Base-by-base conservation (phyloP, 352 stramenopile species). In the Blastocystis sp. region DNA sequence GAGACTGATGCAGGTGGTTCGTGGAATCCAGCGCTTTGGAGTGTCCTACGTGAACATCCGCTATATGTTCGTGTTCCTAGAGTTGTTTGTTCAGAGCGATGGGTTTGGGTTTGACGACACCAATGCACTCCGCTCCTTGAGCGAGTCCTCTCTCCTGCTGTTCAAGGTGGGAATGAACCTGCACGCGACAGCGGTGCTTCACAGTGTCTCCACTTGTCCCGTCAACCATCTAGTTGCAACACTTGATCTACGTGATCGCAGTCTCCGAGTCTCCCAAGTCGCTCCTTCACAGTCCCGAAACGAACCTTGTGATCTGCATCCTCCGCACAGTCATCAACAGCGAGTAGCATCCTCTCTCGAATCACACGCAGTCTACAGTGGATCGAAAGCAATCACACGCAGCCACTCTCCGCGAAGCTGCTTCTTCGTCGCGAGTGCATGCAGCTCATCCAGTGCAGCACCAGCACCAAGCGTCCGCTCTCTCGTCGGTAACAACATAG, bases 381-480 rank as follows among this genome's bases (percentile, higher is more conserved):
- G 67, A 78, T 78, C 44, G 67, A 78, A n/a, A 4, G 16, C 16
- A 24, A 38, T 42, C 57, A 42, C 27, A 8, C 18, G 24, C 27
- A 56, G 18, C 36, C 67, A 32, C 56, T 78, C 67, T 61, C 67
- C 18, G 67, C 67, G 4, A 57, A 78, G 34, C 51, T 78, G 40
- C 46, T 78, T 11, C n/a, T 78, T 36, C 67, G 67, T 44, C 67
- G 67, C 16, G 42, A 78, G 38, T 78, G 67, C 34, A 32, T 78
- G n/a, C 67, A 59, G n/a, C 29, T 78, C 8, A 51, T 78, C n/a
- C 67, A 78, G 49, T 78, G 16, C n/a, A 40, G 67, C 9, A 24
- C 42, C 16, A 78, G 11, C 42, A 29, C 67, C n/a, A 27, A 46
- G 32, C 40, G 67, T 78, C n/a, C 9, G 9, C 57, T 61, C 46